These are phyloP conservation scores for Collybia nuda DNA, from an alignment of 768 basidiomycete species.

Conservation along the genomic window DNA sequence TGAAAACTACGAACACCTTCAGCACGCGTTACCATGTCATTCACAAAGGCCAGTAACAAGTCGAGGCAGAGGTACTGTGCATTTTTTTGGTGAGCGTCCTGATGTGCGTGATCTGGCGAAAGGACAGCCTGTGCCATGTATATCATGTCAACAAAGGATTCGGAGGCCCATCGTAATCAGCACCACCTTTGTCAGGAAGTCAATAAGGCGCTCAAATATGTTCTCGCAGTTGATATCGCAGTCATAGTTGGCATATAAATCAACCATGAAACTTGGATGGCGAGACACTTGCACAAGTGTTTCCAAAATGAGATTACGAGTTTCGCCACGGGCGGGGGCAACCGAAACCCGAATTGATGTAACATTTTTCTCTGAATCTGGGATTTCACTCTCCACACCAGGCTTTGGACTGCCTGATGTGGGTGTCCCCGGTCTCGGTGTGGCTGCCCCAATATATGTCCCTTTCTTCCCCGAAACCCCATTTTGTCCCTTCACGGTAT, in stretches of 20 bases:
- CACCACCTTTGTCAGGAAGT: conserved; percentile 85
- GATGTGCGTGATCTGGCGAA: conserved; percentile 58
- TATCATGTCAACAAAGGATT: conserved; percentile 2
- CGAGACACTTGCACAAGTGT: conserved; percentile 79
- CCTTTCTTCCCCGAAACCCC: conserved; percentile 27
- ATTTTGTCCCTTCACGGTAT: conserved; percentile 21
- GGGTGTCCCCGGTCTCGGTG: conserved; percentile 57
- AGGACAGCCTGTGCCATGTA: conserved; percentile 71
- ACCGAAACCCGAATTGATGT: conserved; percentile 58
- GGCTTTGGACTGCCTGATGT: conserved; percentile 34
- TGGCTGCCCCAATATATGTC: conserved; percentile 23
- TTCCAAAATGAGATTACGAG: conserved; percentile 87
- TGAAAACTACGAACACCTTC: conserved; percentile 36
- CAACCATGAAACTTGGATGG: conserved; percentile 91
- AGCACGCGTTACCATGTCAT: conserved; percentile 77
- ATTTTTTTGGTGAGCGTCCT: conserved; percentile 68
- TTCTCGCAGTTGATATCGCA: conserved; percentile 97
- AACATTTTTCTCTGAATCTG: conserved; percentile 41
- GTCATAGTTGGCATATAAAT: conserved; percentile 95
- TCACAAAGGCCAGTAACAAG: conserved; percentile 80
- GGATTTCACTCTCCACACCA: conserved; percentile 29
- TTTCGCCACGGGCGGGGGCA: conserved; percentile 82
- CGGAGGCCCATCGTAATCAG: neutral
- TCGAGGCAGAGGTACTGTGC: conserved; percentile 89
- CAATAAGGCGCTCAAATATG: conserved; percentile 85